phyloP scores from a whole-genome alignment of 805 yeast species.

The Lipomyces sp. region DNA sequence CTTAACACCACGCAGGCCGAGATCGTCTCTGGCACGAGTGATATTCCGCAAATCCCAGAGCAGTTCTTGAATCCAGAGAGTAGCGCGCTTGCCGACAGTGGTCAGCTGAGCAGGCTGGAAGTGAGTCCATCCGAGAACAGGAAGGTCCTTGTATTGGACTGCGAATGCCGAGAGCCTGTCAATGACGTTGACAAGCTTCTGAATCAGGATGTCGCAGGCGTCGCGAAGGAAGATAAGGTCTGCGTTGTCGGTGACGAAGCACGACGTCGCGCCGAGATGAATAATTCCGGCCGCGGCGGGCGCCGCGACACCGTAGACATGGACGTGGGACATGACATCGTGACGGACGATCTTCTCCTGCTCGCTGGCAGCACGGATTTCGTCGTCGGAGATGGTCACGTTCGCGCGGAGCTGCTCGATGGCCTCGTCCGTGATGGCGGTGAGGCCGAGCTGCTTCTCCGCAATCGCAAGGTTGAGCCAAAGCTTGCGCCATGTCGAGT shows the following conservation, averaged over 20 bases:
- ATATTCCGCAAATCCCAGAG: conserved; percentile 97
- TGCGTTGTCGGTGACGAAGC: conserved; percentile 97
- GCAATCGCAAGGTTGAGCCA: conserved; percentile 96
- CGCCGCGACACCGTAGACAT: conserved; percentile 84
- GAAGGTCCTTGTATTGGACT: conserved; percentile 85
- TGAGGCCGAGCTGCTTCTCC: conserved; percentile 85
- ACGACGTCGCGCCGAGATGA: conserved; percentile 97
- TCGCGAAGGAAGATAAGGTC: conserved; percentile 95
- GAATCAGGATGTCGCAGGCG: conserved; percentile 89
- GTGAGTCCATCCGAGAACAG: conserved; percentile 98
- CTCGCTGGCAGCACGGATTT: conserved; percentile 78
- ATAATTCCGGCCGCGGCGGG: conserved; percentile 98
- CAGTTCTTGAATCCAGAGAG: conserved; percentile 95
- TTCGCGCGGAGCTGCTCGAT: conserved; percentile 77
- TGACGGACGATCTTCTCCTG: conserved; percentile 98
- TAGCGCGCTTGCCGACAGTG: conserved; percentile 97
- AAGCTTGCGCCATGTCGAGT: conserved; percentile 96
- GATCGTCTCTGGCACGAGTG: conserved; percentile 91
- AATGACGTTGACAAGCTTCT: conserved; percentile 93
- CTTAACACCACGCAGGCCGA: conserved; percentile 96
- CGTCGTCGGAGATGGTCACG: conserved; percentile 84
- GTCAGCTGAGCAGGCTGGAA: conserved; percentile 99
- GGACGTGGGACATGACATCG: conserved; percentile 99
- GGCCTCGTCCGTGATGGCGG: conserved; percentile 85
- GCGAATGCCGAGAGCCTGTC: conserved; percentile 88